phyloP scores from a whole-genome alignment of 2,329 filamentous ascomycete genomes.

The Hypoxylon sp. region DNA sequence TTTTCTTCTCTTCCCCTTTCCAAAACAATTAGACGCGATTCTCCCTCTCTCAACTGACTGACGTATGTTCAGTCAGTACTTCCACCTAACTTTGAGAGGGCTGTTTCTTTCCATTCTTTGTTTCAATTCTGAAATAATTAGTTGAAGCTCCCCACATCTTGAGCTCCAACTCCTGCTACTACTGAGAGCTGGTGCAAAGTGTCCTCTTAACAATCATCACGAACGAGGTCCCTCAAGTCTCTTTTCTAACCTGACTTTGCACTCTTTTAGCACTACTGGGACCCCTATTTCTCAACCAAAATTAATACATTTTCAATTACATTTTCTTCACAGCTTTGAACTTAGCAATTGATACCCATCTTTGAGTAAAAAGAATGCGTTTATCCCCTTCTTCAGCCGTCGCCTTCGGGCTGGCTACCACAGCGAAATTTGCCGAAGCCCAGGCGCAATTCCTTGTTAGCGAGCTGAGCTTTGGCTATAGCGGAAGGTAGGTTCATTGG shows the following conservation, averaged over 20 bases:
- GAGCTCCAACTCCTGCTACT: constrained; percentile 15
- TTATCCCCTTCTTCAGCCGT: constrained; percentile 48
- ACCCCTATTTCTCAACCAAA: constrained; percentile 12
- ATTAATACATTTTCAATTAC: constrained; percentile 17
- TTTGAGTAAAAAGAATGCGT: constrained; percentile 54
- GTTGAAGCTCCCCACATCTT: constrained; percentile 26
- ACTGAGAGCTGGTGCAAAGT: constrained; percentile 42
- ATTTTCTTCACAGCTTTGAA: constrained; percentile 17
- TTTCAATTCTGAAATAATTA: constrained; percentile 29
- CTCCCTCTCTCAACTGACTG: constrained; percentile 1
- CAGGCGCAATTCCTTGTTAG: constrained; percentile 74
- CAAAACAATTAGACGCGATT: constrained; percentile 4
- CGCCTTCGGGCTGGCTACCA: constrained; percentile 55
- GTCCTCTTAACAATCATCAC: constrained; percentile 39
- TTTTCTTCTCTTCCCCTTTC: constrained; percentile 18
- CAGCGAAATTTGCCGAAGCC: constrained; percentile 55
- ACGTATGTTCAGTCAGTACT: constrained; percentile 59
- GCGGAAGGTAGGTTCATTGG: constrained; percentile 59
- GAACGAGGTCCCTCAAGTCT: constrained; percentile 12
- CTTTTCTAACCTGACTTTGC: constrained; percentile 14
- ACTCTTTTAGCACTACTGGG: constrained; percentile 9
- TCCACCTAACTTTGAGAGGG: constrained; percentile 16
- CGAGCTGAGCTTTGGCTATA: constrained; percentile 80
- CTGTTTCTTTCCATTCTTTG: constrained; percentile 19
- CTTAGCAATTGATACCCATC: constrained; percentile 27